These are phyloP conservation scores for Daldinia childiae DNA, from an alignment of 495 filamentous ascomycete species.

Conservation along the genomic window DNA sequence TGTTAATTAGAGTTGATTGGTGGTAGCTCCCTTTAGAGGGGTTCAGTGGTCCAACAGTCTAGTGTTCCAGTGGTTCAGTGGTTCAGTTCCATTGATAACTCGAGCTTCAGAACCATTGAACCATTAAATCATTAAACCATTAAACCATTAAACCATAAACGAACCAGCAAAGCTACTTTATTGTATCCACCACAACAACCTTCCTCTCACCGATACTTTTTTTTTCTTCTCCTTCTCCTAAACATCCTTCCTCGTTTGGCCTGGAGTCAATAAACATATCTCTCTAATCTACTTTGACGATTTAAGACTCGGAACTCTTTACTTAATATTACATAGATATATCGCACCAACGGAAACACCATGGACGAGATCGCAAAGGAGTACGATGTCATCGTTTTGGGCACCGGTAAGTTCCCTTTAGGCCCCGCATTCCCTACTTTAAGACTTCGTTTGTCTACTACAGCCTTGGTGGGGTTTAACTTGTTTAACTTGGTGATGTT, in stretches of 20 bases:
- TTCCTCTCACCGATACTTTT: slow-evolving; percentile 44
- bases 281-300: slow-evolving; percentile 10
- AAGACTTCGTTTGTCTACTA: slow-evolving; percentile 10
- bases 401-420: slow-evolving; percentile 74
- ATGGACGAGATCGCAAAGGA: slow-evolving; percentile 98
- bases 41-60: background rate
- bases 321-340: slow-evolving; percentile 4
- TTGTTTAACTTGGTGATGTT: slow-evolving; percentile 28
- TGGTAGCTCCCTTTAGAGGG: slow-evolving; percentile 26
- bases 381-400: slow-evolving; percentile 98
- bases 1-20: slow-evolving; percentile 24
- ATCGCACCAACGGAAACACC: slow-evolving; percentile 42
- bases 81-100: slow-evolving; percentile 23
- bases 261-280: slow-evolving; percentile 36
- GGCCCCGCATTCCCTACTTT: slow-evolving; percentile 51
- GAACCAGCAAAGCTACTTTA: background rate
- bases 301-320: slow-evolving; percentile 4
- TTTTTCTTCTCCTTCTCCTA: slow-evolving; percentile 26
- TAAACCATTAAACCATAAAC: too few species aligned
- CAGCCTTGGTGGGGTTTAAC: slow-evolving; percentile 13
- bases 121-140: too few species aligned
- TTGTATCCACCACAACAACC: slow-evolving; percentile 42
- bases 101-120: slow-evolving; percentile 31
- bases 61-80: background rate
- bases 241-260: slow-evolving; percentile 36